Percentiles rank a stretch among this genome's conserved stretches.
phyloP scores from a whole-genome alignment of 2,329 filamentous ascomycete genomes.

The Falciphora oryzae region DNA sequence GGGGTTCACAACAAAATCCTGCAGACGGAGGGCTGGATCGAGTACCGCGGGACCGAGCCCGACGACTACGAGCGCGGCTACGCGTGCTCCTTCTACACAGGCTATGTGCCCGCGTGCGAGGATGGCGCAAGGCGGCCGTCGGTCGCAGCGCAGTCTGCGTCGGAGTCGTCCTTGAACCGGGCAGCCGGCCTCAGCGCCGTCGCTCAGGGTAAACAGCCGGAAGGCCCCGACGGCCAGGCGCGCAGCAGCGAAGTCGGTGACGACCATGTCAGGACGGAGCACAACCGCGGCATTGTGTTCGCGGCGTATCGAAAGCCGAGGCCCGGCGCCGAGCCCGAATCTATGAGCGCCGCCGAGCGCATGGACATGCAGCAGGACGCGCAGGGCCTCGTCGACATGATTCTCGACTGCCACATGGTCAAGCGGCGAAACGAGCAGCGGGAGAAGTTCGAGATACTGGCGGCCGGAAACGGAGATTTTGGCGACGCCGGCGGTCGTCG shows the following conservation, averaged over 20 bases:
- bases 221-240: neutral
- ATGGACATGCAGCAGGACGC: conserved; percentile 42
- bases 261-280: conserved; percentile 13
- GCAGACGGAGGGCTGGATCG: conserved; percentile 44
- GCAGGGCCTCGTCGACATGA: conserved; percentile 46
- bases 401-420: conserved; percentile 40
- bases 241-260: conserved; percentile 16
- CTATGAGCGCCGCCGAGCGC: conserved; percentile 35
- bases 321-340: conserved; percentile 25
- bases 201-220: conserved; percentile 20
- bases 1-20: conserved; percentile 46
- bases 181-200: conserved; percentile 18
- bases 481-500: neutral
- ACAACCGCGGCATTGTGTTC: conserved; percentile 50
- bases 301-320: conserved; percentile 47
- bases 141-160: neutral
- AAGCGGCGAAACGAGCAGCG: conserved; percentile 10
- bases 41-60: conserved; percentile 41
- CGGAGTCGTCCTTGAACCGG: neutral
- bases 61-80: conserved; percentile 42
- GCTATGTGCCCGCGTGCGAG: conserved; percentile 19
- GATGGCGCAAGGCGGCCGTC: neutral
- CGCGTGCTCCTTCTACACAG: conserved; percentile 47
- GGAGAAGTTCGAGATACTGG: neutral
- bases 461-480: neutral